Evolutionary conservation across 257 asterid genomes (phyloP).

Genomic region (Ilex asprella): DNA sequence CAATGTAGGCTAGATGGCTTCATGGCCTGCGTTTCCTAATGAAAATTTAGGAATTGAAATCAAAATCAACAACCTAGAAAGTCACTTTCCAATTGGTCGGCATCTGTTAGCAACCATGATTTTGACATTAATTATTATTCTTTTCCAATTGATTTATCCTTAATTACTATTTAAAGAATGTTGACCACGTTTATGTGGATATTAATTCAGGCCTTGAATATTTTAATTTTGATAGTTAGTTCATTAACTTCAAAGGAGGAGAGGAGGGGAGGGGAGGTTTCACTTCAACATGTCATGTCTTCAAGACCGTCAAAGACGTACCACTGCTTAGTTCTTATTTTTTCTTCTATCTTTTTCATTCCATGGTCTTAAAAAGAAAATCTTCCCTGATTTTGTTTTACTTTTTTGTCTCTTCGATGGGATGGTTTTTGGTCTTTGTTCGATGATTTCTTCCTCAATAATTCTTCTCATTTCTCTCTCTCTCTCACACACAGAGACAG

Average conservation of each 20-base stretch:
- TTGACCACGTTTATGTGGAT: slow-evolving; percentile 32
- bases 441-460: too few species aligned
- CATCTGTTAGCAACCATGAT: slow-evolving; percentile 29
- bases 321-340: slow-evolving; percentile 1
- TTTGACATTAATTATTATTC: slow-evolving; percentile 20
- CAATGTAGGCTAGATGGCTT: too few species aligned
- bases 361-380: background rate
- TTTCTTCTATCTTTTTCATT: background rate
- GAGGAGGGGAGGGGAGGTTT: slow-evolving; percentile 1
- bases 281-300: slow-evolving; percentile 22
- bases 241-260: slow-evolving; percentile 42
- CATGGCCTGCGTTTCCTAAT: too few species aligned
- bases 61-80: background rate
- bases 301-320: slow-evolving; percentile 24
- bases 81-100: slow-evolving; percentile 36
- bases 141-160: slow-evolving; percentile 10
- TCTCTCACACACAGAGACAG: too few species aligned
- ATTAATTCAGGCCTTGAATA: slow-evolving; percentile 14
- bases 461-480: too few species aligned
- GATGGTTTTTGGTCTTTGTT: too few species aligned
- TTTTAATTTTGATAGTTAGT: slow-evolving; percentile 14
- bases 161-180: slow-evolving; percentile 13
- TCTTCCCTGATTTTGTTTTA: too few species aligned
- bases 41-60: too few species aligned
- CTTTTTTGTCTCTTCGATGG: too few species aligned